phyloP scores from a whole-genome alignment of 2,329 filamentous ascomycete species.

The Plenodomus lindquistii region DNA sequence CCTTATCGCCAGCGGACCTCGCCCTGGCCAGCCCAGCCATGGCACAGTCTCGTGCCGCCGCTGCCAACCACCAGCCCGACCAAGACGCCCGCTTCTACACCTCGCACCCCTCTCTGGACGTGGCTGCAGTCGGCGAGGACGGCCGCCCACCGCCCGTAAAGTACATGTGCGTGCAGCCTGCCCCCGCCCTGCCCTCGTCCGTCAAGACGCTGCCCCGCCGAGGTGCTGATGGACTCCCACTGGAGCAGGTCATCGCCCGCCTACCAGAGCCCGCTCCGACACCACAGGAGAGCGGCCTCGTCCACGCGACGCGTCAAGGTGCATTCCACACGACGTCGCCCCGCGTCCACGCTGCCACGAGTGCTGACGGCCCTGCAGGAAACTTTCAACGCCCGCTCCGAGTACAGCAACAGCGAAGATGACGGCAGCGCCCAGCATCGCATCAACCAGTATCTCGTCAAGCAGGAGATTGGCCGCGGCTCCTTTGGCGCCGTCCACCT shows the following conservation, averaged over 20 bases:
- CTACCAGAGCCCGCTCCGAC: constrained; percentile 66
- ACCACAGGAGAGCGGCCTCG: constrained; percentile 65
- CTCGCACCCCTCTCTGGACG: constrained; percentile 54
- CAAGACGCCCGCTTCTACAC: constrained; percentile 46
- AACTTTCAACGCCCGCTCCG: constrained; percentile 86
- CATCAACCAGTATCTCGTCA: constrained; percentile 94
- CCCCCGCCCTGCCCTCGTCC: background rate
- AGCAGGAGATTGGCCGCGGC: constrained; percentile 93
- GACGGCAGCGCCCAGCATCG: constrained; percentile 80
- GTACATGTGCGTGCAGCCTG: constrained; percentile 50
- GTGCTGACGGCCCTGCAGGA: constrained; percentile 58
- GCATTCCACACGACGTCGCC: constrained; percentile 8
- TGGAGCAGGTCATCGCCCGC: constrained; percentile 58
- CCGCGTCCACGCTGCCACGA: background rate
- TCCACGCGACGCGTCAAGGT: constrained; percentile 66
- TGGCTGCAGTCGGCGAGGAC: constrained; percentile 45
- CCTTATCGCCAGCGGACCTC: constrained; percentile 4
- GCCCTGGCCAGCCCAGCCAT: constrained; percentile 10
- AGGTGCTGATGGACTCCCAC: constrained; percentile 21
- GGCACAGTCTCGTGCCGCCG: constrained; percentile 21
- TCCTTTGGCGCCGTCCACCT: constrained; percentile 94
- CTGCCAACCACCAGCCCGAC: constrained; percentile 24
- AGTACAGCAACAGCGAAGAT: constrained; percentile 82
- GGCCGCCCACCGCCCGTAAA: constrained; percentile 51
- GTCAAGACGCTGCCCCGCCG: constrained; percentile 27